A percentile compares a stretch with the other conserved stretches of the same genome.
Evolutionary conservation across 345 rosid species (phyloP).

Genomic region (thale cress (Arabidopsis thaliana)): TAIR10.1 NC_003070.9:8069001-8069500

Average conservation of each 20-base stretch:
- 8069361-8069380: too few species aligned
- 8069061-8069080: slow-evolving; percentile 85
- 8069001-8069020: background rate
- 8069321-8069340: background rate
- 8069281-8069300: background rate
- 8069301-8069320: background rate
- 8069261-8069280: slow-evolving; percentile 11
- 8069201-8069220: slow-evolving; percentile 13
- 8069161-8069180: slow-evolving; percentile 3
- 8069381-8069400: background rate
- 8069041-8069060: slow-evolving; percentile 47
- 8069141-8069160: slow-evolving; percentile 85
- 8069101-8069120: slow-evolving; percentile 92
- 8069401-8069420: background rate
- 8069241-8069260: slow-evolving; percentile 12
- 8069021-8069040: background rate
- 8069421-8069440: slow-evolving; percentile 50
- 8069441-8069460: slow-evolving; percentile 43
- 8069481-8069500: slow-evolving; percentile 6
- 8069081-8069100: slow-evolving; percentile 88
- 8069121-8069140: slow-evolving; percentile 86
- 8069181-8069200: background rate
- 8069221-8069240: slow-evolving; percentile 29
- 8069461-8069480: slow-evolving; percentile 45
- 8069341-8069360: background rate